Percentiles rank a stretch among this genome's conserved stretches.
phyloP scores from a whole-genome alignment of 2,329 filamentous ascomycete genomes.

The Claviceps sp. region DNA sequence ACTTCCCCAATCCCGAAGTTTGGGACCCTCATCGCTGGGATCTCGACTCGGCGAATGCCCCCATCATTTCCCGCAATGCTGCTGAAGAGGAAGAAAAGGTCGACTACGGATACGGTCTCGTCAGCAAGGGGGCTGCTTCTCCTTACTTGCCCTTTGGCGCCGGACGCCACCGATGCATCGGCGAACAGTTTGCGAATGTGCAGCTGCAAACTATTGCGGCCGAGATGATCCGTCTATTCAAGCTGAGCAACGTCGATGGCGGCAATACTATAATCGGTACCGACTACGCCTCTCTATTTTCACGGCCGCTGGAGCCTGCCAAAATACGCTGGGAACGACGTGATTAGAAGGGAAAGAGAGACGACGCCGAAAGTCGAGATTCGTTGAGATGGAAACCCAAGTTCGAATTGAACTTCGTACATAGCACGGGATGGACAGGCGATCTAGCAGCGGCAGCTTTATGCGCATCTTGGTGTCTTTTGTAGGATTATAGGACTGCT shows the following conservation, averaged over 20 bases:
- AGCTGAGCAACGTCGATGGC: slow-evolving; percentile 64
- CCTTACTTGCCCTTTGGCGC: slow-evolving; percentile 93
- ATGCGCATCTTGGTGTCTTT: neutral
- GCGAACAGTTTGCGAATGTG: slow-evolving; percentile 90
- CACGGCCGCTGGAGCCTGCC: slow-evolving; percentile 56
- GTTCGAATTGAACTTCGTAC: neutral
- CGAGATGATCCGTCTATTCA: slow-evolving; percentile 64
- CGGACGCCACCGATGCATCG: slow-evolving; percentile 86
- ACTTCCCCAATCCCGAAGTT: slow-evolving; percentile 67
- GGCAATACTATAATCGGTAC: slow-evolving; percentile 53
- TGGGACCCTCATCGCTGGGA: slow-evolving; percentile 95
- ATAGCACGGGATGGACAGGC: neutral
- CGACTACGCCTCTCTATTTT: slow-evolving; percentile 59
- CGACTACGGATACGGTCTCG: slow-evolving; percentile 87
- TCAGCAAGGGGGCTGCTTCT: slow-evolving; percentile 79
- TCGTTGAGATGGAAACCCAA: neutral
- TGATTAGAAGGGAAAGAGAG: slow-evolving; percentile 18
- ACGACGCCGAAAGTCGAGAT: neutral
- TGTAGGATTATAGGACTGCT: neutral
- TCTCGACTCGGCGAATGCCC: slow-evolving; percentile 43
- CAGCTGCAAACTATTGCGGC: slow-evolving; percentile 80
- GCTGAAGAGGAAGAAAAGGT: slow-evolving; percentile 57
- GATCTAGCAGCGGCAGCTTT: neutral
- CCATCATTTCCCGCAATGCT: slow-evolving; percentile 28
- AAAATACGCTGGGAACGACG: slow-evolving; percentile 65